These are phyloP conservation scores for Somion occarium DNA, from an alignment of 1,284 basidiomycete genomes.

Conservation along the genomic window DNA sequence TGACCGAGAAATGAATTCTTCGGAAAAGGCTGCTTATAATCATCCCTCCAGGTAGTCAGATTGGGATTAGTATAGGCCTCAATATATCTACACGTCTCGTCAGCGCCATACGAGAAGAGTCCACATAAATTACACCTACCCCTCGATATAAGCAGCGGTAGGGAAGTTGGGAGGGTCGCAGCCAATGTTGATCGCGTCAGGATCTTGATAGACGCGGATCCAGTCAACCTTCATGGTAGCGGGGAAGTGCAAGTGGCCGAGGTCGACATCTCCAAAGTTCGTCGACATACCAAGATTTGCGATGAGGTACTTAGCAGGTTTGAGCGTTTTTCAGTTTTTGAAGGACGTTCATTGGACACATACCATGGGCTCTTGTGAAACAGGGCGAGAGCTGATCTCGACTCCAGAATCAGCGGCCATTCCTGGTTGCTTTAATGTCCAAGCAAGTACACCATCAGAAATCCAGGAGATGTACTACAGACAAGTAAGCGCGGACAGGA, in stretches of 20 bases:
- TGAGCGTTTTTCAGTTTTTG: constrained; percentile 71
- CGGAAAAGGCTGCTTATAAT: constrained; percentile 31
- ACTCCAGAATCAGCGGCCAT: constrained; percentile 49
- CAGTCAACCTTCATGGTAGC: constrained; percentile 73
- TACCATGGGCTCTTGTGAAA: constrained; percentile 30
- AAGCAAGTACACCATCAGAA: constrained; percentile 56
- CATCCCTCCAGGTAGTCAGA: constrained; percentile 33
- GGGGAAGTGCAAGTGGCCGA: constrained; percentile 64
- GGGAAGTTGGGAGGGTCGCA: constrained; percentile 81
- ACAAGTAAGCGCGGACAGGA: constrained; percentile 13
- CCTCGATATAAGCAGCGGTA: constrained; percentile 69
- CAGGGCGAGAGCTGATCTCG: constrained; percentile 24
- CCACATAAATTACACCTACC: too few species aligned
- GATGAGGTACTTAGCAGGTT: constrained; percentile 53
- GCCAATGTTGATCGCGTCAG: constrained; percentile 65
- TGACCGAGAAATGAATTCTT: constrained; percentile 27
- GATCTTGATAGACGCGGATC: constrained; percentile 77
- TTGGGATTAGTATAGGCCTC: constrained; percentile 37
- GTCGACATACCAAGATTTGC: too few species aligned
- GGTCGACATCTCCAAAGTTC: constrained; percentile 67
- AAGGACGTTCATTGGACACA: constrained; percentile 9
- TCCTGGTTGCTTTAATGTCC: constrained; percentile 70
- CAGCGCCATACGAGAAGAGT: background rate
- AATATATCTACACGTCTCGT: constrained; percentile 29
- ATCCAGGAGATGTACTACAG: constrained; percentile 83